Evolutionary conservation across 805 yeast species (phyloP).

Genomic region (Candida vartiovaarae): DNA sequence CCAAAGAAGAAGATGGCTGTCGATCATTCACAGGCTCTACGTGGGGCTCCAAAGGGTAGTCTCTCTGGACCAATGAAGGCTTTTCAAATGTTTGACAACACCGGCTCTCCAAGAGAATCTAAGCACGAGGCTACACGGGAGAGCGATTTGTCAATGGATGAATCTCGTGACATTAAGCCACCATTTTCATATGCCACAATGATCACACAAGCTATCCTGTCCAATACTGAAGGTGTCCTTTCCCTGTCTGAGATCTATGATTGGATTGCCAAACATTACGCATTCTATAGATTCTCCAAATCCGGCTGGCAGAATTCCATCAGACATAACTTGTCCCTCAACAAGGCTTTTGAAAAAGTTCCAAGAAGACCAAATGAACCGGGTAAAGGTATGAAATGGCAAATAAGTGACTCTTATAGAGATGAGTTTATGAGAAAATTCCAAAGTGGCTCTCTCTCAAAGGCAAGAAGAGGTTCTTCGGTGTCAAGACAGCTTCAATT

Average conservation of each 20-base stretch:
- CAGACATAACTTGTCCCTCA: conserved; percentile 87
- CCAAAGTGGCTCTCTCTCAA: conserved; percentile 65
- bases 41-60: not conserved
- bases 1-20: conserved; percentile 17
- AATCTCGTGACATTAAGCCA: conserved; percentile 89
- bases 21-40: conserved; percentile 7
- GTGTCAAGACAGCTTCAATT: conserved; percentile 75
- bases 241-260: conserved; percentile 87
- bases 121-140: conserved; percentile 11
- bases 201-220: conserved; percentile 95
- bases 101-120: conserved; percentile 1
- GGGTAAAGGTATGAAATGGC: conserved; percentile 99
- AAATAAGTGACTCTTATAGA: conserved; percentile 76
- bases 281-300: conserved; percentile 85
- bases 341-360: conserved; percentile 96
- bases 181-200: conserved; percentile 96
- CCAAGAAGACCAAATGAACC: conserved; percentile 95
- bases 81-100: conserved; percentile 48
- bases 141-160: conserved; percentile 78
- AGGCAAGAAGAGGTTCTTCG: conserved; percentile 71
- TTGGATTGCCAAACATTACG: conserved; percentile 83
- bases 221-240: conserved; percentile 81
- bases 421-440: conserved; percentile 80
- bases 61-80: conserved; percentile 29
- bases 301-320: conserved; percentile 99